A percentile compares a stretch with the other conserved stretches of the same genome.
These are phyloP conservation scores for Eutrema salsugineum DNA, from an alignment of 441 rosid species.

Conservation along the genomic window DNA sequence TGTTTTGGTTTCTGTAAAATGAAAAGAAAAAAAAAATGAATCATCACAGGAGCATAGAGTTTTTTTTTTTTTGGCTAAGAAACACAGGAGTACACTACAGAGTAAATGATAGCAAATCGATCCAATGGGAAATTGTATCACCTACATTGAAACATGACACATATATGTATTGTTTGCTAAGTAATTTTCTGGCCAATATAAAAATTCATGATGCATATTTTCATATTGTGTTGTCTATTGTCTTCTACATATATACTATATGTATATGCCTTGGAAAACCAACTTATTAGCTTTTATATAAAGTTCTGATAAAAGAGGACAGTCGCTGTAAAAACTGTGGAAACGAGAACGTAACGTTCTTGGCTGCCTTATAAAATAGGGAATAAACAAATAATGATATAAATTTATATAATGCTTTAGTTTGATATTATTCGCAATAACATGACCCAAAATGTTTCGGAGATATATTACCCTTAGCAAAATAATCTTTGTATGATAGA, in stretches of 20 bases:
- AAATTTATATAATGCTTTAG: background rate
- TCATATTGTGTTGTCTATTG: conserved; percentile 18
- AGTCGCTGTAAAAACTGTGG: conserved; percentile 9
- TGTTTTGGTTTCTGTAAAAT: background rate
- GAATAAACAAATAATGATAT: background rate
- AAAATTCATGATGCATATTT: background rate
- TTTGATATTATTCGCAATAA: background rate
- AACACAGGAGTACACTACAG: no score
- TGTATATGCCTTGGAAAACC: conserved; percentile 14
- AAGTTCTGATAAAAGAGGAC: conserved; percentile 23
- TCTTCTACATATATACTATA: background rate
- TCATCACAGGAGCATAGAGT: background rate
- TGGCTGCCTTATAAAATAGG: conserved; percentile 1
- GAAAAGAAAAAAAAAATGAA: background rate
- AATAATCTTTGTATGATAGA: background rate
- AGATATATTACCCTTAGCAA: background rate
- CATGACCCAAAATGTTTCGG: background rate
- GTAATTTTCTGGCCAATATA: background rate
- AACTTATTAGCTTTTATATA: conserved; percentile 16
- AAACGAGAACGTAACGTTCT: conserved; percentile 18
- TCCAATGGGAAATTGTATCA: background rate
- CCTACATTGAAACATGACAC: background rate
- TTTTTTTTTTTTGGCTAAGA: no score
- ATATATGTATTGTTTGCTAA: background rate
- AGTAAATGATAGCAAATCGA: no score